phyloP scores from a whole-genome alignment of 768 basidiomycete genomes.

The Termitomyces sp. region DNA sequence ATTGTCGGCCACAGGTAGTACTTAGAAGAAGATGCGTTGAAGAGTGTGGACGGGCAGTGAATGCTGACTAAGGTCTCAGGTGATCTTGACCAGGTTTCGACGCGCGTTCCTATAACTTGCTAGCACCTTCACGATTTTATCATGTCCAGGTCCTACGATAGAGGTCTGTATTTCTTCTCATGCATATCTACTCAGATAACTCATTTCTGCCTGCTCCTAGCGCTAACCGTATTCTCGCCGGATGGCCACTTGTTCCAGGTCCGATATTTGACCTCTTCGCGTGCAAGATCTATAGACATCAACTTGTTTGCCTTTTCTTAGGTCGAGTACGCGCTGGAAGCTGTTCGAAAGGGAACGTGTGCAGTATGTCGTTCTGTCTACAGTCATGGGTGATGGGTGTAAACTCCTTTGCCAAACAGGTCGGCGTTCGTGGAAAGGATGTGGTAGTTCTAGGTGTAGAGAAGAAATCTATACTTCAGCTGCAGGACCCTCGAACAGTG shows the following conservation, averaged over 20 bases:
- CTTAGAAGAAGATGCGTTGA: too few species aligned
- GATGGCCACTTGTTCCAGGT: constrained; percentile 99
- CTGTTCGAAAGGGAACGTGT: constrained; percentile 95
- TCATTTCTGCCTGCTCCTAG: constrained; percentile 32
- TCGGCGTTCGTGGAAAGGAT: constrained; percentile 92
- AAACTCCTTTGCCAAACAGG: constrained; percentile 40
- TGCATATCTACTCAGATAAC: not conserved
- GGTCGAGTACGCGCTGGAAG: constrained; percentile 99
- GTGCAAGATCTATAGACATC: constrained; percentile 9
- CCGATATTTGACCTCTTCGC: constrained; percentile 14
- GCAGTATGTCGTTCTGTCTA: constrained; percentile 55
- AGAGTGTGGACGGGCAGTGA: not conserved
- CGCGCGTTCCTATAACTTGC: constrained; percentile 41
- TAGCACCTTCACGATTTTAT: constrained; percentile 17
- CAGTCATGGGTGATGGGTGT: constrained; percentile 4
- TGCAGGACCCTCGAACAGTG: constrained; percentile 97
- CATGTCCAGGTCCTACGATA: constrained; percentile 97
- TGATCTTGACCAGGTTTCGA: constrained; percentile 17
- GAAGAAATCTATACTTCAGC: constrained; percentile 96
- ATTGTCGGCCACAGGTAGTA: too few species aligned
- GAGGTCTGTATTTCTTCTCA: constrained; percentile 51
- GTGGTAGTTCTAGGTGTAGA: constrained; percentile 97
- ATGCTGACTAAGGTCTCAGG: constrained; percentile 5
- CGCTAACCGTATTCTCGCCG: constrained; percentile 96
- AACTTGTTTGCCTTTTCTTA: constrained; percentile 31